These are phyloP conservation scores for Colletotrichum truncatum DNA, from an alignment of 2,329 filamentous ascomycete species.

Conservation along the genomic window DNA sequence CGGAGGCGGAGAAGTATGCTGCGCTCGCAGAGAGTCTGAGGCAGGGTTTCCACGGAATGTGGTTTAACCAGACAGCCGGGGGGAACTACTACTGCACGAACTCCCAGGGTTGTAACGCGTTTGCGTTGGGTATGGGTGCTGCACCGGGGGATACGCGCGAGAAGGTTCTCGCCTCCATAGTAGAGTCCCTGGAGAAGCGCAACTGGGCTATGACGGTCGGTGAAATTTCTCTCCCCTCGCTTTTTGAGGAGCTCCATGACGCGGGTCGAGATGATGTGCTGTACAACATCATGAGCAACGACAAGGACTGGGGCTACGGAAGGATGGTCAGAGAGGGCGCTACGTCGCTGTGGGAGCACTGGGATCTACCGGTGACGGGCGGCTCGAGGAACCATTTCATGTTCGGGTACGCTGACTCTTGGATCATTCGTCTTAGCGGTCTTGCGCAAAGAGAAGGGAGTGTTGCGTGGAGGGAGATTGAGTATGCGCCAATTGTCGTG, in stretches of 20 bases:
- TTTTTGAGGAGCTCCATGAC: constrained; percentile 10
- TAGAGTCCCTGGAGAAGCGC: not conserved
- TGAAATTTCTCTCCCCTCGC: constrained; percentile 22
- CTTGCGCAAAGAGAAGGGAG: not conserved
- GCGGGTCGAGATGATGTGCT: constrained; percentile 8
- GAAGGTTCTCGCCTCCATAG: not conserved
- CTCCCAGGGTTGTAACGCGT: constrained; percentile 18
- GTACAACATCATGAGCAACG: constrained; percentile 14
- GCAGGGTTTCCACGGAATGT: constrained; percentile 10
- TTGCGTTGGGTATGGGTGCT: constrained; percentile 14
- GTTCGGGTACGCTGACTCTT: constrained; percentile 15
- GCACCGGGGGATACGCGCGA: not conserved
- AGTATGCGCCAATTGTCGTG: constrained; percentile 11
- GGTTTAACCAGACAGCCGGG: constrained; percentile 8
- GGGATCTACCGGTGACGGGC: constrained; percentile 19
- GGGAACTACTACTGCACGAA: constrained; percentile 6
- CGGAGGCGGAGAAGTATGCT: not conserved
- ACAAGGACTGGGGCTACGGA: constrained; percentile 13
- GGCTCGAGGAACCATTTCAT: constrained; percentile 30
- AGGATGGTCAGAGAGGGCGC: constrained; percentile 13
- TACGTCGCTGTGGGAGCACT: constrained; percentile 29
- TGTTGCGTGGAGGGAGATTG: constrained; percentile 14
- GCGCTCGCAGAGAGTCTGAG: not conserved
- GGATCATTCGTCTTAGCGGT: constrained; percentile 21
- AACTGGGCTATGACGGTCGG: constrained; percentile 10